Conservation (phyloP, 352 stramenopile genomes). For the Pythium grandisporangium region DNA sequence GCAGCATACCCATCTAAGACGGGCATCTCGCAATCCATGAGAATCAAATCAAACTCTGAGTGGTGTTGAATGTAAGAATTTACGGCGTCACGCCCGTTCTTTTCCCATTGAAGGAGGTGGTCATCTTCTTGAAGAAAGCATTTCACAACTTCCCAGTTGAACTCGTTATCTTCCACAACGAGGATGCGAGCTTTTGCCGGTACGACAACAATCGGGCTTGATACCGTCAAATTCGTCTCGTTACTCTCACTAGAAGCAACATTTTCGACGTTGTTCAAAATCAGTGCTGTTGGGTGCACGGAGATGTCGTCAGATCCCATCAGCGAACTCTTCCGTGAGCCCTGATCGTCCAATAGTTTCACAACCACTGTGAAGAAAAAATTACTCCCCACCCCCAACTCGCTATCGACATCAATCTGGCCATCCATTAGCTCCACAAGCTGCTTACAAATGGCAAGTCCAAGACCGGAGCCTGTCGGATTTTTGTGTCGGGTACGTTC, state of each 20-base stretch:
- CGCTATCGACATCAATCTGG: slow-evolving; percentile 76
- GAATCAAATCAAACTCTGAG: slow-evolving; percentile 63
- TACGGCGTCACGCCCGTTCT: slow-evolving; percentile 63
- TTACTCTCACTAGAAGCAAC: slow-evolving; percentile 39
- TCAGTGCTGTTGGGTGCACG: slow-evolving; percentile 7
- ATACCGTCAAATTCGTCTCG: slow-evolving; percentile 13
- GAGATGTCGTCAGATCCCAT: slow-evolving; percentile 48
- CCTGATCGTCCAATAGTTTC: slow-evolving; percentile 38
- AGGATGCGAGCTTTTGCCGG: slow-evolving; percentile 36
- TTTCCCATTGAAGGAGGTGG: slow-evolving; percentile 75
- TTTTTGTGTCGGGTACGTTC: slow-evolving; percentile 80
- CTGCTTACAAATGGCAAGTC: slow-evolving; percentile 83
- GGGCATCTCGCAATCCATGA: slow-evolving; percentile 86
- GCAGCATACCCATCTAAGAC: slow-evolving; percentile 82
- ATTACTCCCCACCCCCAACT: slow-evolving; percentile 65
- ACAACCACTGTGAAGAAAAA: slow-evolving; percentile 84
- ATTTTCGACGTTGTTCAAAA: slow-evolving; percentile 15
- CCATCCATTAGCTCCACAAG: slow-evolving; percentile 85
- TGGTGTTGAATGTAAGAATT: slow-evolving; percentile 69
- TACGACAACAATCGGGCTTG: neutral
- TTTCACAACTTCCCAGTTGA: slow-evolving; percentile 88
- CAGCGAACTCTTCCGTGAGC: slow-evolving; percentile 26
- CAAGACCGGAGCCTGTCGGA: slow-evolving; percentile 76
- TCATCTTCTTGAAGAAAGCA: slow-evolving; percentile 79
- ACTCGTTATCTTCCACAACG: slow-evolving; percentile 86